Evolutionary conservation across 352 stramenopile genomes (phyloP).

Genomic region (Phytopythium oedochilum): DNA sequence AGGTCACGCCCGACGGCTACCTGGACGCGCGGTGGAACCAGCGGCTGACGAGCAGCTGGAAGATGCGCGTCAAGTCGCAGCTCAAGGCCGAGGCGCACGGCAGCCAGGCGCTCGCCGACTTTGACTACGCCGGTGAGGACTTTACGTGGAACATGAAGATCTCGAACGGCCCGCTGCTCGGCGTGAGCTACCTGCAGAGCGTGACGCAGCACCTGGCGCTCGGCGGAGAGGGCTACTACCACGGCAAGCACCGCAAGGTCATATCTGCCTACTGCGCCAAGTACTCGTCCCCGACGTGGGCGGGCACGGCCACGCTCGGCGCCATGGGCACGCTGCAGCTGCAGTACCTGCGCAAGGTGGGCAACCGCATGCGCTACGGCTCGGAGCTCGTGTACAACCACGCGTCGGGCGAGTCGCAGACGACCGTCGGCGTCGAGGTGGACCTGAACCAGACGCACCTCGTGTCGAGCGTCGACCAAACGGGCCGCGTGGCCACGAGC

Average conservation of each 20-base stretch:
- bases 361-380: slow-evolving; percentile 75
- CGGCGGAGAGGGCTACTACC: slow-evolving; percentile 85
- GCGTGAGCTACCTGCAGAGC: slow-evolving; percentile 86
- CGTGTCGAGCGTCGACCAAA: slow-evolving; percentile 81
- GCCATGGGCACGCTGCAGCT: slow-evolving; percentile 82
- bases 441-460: slow-evolving; percentile 82
- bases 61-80: slow-evolving; percentile 84
- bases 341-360: slow-evolving; percentile 85
- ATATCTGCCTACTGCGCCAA: slow-evolving; percentile 84
- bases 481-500: slow-evolving; percentile 75
- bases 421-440: slow-evolving; percentile 79
- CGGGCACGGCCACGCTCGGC: slow-evolving; percentile 65
- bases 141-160: slow-evolving; percentile 90
- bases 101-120: slow-evolving; percentile 75
- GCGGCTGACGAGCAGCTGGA: slow-evolving; percentile 63
- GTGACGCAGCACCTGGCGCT: slow-evolving; percentile 74
- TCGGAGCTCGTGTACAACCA: slow-evolving; percentile 88
- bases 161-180: slow-evolving; percentile 82
- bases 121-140: slow-evolving; percentile 80
- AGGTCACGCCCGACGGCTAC: slow-evolving; percentile 82
- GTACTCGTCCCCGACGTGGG: slow-evolving; percentile 67
- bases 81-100: slow-evolving; percentile 78
- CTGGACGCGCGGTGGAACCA: slow-evolving; percentile 85
- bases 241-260: slow-evolving; percentile 84
- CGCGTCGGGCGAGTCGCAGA: slow-evolving; percentile 74